Base-by-base conservation (phyloP, 805 yeast genomes). In the Candida caryicola region DNA sequence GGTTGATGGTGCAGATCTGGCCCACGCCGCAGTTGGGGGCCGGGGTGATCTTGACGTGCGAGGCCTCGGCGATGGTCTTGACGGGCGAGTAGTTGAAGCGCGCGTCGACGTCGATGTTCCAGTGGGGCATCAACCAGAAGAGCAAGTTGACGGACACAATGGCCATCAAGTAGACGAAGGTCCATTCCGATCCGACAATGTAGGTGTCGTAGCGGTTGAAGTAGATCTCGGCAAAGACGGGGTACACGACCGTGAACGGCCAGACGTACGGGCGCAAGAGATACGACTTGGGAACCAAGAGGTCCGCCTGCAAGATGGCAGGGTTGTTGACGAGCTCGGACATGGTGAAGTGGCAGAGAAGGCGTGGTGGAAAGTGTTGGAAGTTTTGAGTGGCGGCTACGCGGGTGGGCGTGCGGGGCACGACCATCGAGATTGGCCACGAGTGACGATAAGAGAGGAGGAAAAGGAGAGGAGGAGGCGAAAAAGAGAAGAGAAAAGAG, bases 161-260 rank as follows among this genome's bases (percentile, higher is more conserved):
- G 4, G 89, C 61, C 43, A 95, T 83, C 17, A 88, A 68, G 54
- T 79, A 90, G 26, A 91, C 93, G 60, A 86, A 87, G 0, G 98
- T 93, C 98, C 99, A 93, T 65, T 91, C 99, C 32, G 83, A 75
- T 17, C 96, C 96, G 31, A 76, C 84, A 54, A 91, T 84, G 57
- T 86, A 86, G 41, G 64, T 69, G 41, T 91, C 98, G 60, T 91
- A 91, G 40, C 81, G 77, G 43, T 66, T 64, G 42, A 60, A 52
- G 59, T 85, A 91, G 28, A 86, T 59, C 52, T 84, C 79, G 37
- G 68, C 66, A 59, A 85, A 86, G 14, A 74, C 55, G 4, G 96
- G 95, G 57, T 91, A 91, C 31, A 87, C 62, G 32, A 83, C 72
- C 41, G 83, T 60, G 60, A 89, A 90, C 7, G 96, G 95, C 73